A percentile compares a stretch with the other conserved stretches of the same genome.
Evolutionary conservation across 2,329 filamentous ascomycete genomes (phyloP).

Genomic region (Mariannaea sp.): DNA sequence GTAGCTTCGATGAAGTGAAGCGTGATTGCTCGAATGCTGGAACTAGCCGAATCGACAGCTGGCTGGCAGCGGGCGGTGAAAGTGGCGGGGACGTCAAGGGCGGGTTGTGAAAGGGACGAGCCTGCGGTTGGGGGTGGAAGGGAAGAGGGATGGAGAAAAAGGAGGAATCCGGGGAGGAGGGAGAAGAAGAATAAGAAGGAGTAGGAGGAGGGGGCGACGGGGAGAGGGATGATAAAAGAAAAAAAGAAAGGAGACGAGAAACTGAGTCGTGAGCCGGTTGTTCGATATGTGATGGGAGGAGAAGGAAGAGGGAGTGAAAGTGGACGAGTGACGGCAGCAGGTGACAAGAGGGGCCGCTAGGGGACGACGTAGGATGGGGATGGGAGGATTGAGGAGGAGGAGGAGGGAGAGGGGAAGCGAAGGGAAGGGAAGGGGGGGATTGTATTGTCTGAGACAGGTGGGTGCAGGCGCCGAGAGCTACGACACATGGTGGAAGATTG

Average conservation of each 20-base stretch:
- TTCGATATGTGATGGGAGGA: background rate
- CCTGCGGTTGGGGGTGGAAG: slow-evolving; percentile 1
- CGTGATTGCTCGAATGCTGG: slow-evolving; percentile 1
- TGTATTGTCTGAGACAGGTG: background rate
- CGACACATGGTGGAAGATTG: background rate
- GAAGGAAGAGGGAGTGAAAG: background rate
- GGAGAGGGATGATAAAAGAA: slow-evolving; percentile 2
- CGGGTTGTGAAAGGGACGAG: background rate
- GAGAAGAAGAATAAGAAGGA: background rate
- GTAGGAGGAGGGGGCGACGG: background rate
- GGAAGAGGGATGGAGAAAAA: slow-evolving; percentile 4
- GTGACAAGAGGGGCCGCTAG: background rate
- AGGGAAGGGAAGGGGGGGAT: too few species aligned
- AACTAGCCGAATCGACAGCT: slow-evolving; percentile 2
- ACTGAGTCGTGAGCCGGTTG: slow-evolving; percentile 10
- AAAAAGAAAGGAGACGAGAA: slow-evolving; percentile 15
- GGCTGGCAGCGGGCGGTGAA: slow-evolving; percentile 9
- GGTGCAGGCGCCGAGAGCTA: background rate
- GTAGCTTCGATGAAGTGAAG: slow-evolving; percentile 8
- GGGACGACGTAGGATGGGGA: too few species aligned
- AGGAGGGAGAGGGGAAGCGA: too few species aligned
- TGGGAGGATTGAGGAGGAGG: too few species aligned
- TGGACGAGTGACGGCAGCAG: slow-evolving; percentile 2
- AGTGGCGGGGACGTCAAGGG: background rate
- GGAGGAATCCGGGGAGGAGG: slow-evolving; percentile 3